phyloP scores from a whole-genome alignment of 2,329 filamentous ascomycete genomes.

The Gnomoniopsis smithogilvyi region DNA sequence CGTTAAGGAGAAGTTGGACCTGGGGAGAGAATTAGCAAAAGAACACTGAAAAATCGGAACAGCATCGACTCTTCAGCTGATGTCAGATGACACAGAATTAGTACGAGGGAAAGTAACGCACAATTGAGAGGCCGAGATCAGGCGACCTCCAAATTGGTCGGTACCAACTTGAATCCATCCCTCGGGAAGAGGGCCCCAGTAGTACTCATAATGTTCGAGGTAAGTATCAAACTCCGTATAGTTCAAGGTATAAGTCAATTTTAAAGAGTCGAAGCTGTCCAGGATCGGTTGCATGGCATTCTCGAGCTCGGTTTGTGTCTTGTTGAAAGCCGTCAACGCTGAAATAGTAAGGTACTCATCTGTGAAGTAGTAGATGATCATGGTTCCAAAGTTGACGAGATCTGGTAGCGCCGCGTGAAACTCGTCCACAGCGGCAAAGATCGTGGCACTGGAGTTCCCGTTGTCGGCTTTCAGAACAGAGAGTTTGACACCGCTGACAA shows the following conservation, averaged over 20 bases:
- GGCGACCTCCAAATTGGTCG: conserved; percentile 32
- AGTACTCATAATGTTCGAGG: conserved; percentile 30
- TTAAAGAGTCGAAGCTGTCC: conserved; percentile 21
- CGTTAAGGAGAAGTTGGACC: conserved; percentile 4
- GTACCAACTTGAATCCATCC: conserved; percentile 30
- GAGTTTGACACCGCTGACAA: conserved; percentile 21
- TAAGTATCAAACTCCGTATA: conserved; percentile 27
- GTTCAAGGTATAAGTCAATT: conserved; percentile 22
- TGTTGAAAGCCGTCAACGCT: conserved; percentile 27
- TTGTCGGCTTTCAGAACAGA: conserved; percentile 12
- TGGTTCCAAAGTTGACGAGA: conserved; percentile 25
- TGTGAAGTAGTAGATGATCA: conserved; percentile 24
- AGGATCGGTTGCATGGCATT: conserved; percentile 29
- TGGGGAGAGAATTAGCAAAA: not conserved
- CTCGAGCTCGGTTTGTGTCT: conserved; percentile 23
- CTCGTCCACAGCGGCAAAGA: conserved; percentile 21
- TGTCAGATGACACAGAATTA: not conserved
- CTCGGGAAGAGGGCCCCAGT: conserved; percentile 34
- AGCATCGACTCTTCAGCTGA: not conserved
- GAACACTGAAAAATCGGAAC: too few relatives aligned
- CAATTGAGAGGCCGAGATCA: conserved; percentile 30
- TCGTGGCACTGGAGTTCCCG: conserved; percentile 14
- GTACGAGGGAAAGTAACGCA: not conserved
- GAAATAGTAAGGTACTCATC: conserved; percentile 21
- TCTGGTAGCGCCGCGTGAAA: conserved; percentile 23